Percentiles rank a stretch among this genome's conserved stretches.
These are phyloP conservation scores for Silene coronaria DNA, from an alignment of 179 eudicot species.

Conservation along the genomic window DNA sequence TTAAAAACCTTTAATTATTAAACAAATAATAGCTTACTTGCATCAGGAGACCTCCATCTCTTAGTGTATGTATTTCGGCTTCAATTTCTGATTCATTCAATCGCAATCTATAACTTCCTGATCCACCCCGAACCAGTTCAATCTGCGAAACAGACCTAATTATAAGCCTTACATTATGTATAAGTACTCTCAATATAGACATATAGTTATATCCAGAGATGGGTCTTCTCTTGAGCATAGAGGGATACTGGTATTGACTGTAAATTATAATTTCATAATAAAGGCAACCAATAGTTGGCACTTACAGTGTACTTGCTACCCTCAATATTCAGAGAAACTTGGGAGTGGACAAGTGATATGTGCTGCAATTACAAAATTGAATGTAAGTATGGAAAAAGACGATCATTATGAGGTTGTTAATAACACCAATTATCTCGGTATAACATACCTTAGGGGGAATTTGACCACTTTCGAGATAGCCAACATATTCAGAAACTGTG, in stretches of 20 bases:
- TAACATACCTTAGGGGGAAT: constrained; percentile 90
- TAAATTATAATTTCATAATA: background rate
- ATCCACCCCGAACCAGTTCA: constrained; percentile 90
- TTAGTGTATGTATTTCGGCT: constrained; percentile 95
- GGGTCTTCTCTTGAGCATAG: background rate
- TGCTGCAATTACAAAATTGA: constrained; percentile 59
- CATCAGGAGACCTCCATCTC: constrained; percentile 98
- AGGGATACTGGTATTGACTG: background rate
- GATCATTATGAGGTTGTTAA: background rate
- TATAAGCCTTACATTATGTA: background rate
- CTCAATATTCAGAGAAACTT: constrained; percentile 90
- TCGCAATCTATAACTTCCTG: constrained; percentile 88
- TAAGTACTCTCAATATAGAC: too few species aligned
- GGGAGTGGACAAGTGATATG: constrained; percentile 90
- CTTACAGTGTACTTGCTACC: constrained; percentile 98
- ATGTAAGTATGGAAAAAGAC: constrained; percentile 2
- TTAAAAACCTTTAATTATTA: background rate
- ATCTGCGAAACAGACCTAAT: constrained; percentile 39
- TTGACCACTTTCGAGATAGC: constrained; percentile 98
- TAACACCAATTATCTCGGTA: background rate
- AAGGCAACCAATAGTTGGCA: constrained; percentile 13
- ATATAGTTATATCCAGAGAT: too few species aligned
- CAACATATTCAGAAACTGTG: constrained; percentile 87
- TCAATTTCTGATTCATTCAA: constrained; percentile 88
- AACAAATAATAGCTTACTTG: constrained; percentile 43